These are phyloP conservation scores for Triticum timopheevii DNA, from an alignment of 176 grass and related monocot genomes.

Conservation along the genomic window DNA sequence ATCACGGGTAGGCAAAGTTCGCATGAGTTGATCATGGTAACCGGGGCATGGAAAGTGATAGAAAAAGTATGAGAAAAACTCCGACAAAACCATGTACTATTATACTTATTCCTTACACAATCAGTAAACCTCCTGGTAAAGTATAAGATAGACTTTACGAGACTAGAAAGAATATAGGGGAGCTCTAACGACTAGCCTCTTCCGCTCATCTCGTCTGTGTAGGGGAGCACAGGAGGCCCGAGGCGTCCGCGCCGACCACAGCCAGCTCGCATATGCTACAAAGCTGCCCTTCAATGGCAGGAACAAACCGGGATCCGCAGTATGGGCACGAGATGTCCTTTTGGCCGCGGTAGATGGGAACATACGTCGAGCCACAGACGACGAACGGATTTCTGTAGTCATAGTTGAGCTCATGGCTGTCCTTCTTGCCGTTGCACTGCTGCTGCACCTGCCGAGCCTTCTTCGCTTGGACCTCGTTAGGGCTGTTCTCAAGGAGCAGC, in stretches of 20 bases:
- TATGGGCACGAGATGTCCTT: slow-evolving; percentile 90
- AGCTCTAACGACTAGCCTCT: slow-evolving; percentile 31
- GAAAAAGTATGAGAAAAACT: not conserved
- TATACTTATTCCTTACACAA: slow-evolving; percentile 77
- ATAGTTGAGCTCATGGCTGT: slow-evolving; percentile 72
- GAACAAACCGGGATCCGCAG: slow-evolving; percentile 72
- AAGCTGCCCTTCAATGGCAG: slow-evolving; percentile 65
- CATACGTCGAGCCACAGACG: slow-evolving; percentile 76
- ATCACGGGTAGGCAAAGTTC: not conserved
- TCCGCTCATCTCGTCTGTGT: slow-evolving; percentile 74
- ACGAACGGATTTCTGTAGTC: slow-evolving; percentile 97
- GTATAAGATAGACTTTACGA: slow-evolving; percentile 35
- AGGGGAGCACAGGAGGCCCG: slow-evolving; percentile 86
- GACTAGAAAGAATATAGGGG: slow-evolving; percentile 48
- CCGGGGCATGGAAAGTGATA: not conserved
- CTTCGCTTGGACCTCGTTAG: slow-evolving; percentile 68
- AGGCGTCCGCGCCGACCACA: slow-evolving; percentile 73
- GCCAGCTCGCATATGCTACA: slow-evolving; percentile 93
- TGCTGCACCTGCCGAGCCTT: slow-evolving; percentile 81
- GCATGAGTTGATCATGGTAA: not conserved
- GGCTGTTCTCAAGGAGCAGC: slow-evolving; percentile 87
- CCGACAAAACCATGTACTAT: slow-evolving; percentile 55
- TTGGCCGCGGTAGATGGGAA: slow-evolving; percentile 96
- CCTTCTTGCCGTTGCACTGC: slow-evolving; percentile 56
- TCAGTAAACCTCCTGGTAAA: slow-evolving; percentile 42